Conservation (phyloP, 176 grass and related monocot genomes). For the barley (Hordeum vulgare) region MorexV3_pseudomolecules_assembly NC_058524.1:455588168-455588667, state of each 20-base stretch:
- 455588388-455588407: neutral
- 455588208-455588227: neutral
- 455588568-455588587: no score
- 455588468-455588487: no score
- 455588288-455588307: neutral
- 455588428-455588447: no score
- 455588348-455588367: neutral
- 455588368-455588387: neutral
- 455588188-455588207: neutral
- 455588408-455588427: neutral
- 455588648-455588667: no score
- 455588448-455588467: no score
- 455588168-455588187: neutral
- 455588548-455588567: no score
- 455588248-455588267: neutral
- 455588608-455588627: no score
- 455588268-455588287: neutral
- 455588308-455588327: neutral
- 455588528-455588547: no score
- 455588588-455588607: no score
- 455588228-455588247: neutral
- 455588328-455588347: neutral
- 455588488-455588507: no score
- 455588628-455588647: no score
- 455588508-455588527: no score